Percentiles rank a stretch among this genome's conserved stretches.
Conservation (phyloP, 129 eudicot species). For the Oenanthe sinensis region DNA sequence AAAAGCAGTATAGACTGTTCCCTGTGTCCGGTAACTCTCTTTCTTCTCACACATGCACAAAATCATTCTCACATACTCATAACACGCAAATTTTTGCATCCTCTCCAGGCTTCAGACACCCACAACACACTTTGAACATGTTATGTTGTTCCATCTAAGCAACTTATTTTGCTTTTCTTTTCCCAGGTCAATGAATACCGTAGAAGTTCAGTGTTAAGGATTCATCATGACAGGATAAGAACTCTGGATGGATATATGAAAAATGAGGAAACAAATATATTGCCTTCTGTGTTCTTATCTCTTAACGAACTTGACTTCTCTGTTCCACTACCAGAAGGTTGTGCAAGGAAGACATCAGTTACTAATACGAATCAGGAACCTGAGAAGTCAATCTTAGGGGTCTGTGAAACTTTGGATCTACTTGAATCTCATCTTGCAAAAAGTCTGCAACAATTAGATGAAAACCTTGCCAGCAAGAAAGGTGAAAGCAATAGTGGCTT, state of each 20-base stretch:
- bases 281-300: conserved; percentile 19
- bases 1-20: conserved; percentile 23
- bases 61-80: background rate
- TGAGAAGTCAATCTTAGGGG: conserved; percentile 22
- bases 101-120: background rate
- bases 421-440: conserved; percentile 21
- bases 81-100: background rate
- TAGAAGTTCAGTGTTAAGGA: conserved; percentile 27
- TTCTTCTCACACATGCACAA: conserved; percentile 14
- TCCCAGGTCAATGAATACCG: conserved; percentile 58
- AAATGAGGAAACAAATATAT: conserved; percentile 19
- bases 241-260: conserved; percentile 17
- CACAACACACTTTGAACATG: background rate
- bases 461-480: background rate
- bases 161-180: conserved; percentile 22
- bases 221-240: conserved; percentile 19
- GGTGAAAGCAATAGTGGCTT: conserved; percentile 5
- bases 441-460: conserved; percentile 10
- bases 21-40: conserved; percentile 49
- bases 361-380: conserved; percentile 23
- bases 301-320: conserved; percentile 7
- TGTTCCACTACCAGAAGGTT: conserved; percentile 18
- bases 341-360: conserved; percentile 12
- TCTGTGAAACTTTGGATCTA: conserved; percentile 10
- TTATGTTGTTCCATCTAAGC: background rate